Evolutionary conservation across 2,329 filamentous ascomycete species (phyloP).

Genomic region (Colletotrichum trifolii): DNA sequence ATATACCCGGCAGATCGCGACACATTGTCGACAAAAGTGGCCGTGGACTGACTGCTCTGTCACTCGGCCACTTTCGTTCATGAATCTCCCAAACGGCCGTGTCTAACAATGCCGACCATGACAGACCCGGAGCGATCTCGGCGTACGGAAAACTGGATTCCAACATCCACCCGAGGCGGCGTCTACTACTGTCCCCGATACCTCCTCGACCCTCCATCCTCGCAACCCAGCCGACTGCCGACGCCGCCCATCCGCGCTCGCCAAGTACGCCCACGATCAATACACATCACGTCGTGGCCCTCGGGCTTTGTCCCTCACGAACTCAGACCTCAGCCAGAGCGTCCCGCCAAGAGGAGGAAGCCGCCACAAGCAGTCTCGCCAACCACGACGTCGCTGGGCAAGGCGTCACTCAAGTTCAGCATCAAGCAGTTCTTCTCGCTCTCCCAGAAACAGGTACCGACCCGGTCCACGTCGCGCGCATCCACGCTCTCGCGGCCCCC

Average conservation of each 20-base stretch:
- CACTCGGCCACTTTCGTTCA: constrained; percentile 28
- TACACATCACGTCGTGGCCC: constrained; percentile 55
- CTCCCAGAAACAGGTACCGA: constrained; percentile 32
- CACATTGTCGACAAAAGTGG: constrained; percentile 12
- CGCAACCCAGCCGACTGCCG: constrained; percentile 42
- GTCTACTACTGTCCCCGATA: constrained; percentile 44
- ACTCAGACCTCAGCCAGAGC: constrained; percentile 50
- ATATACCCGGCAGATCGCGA: constrained; percentile 25
- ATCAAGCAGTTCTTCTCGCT: constrained; percentile 34
- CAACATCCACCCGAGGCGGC: constrained; percentile 38
- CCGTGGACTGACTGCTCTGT: constrained; percentile 14
- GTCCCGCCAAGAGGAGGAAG: constrained; percentile 48
- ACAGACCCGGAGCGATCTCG: constrained; percentile 36
- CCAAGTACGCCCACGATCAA: constrained; percentile 52
- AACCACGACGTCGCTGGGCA: constrained; percentile 31
- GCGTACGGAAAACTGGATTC: constrained; percentile 37
- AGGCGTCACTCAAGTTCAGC: constrained; percentile 34
- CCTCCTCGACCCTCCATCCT: constrained; percentile 34
- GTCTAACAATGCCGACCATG: constrained; percentile 36
- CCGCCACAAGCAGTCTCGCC: constrained; percentile 26
- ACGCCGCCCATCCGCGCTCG: constrained; percentile 53
- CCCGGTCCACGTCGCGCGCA: constrained; percentile 24
- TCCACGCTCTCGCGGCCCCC: constrained; percentile 32
- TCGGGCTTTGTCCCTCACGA: constrained; percentile 58
- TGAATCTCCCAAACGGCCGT: constrained; percentile 21